Percentiles rank a stretch among this genome's conserved stretches.
These are phyloP conservation scores for Neurospora sp. DNA, from an alignment of 495 filamentous ascomycete species.

Conservation along the genomic window DNA sequence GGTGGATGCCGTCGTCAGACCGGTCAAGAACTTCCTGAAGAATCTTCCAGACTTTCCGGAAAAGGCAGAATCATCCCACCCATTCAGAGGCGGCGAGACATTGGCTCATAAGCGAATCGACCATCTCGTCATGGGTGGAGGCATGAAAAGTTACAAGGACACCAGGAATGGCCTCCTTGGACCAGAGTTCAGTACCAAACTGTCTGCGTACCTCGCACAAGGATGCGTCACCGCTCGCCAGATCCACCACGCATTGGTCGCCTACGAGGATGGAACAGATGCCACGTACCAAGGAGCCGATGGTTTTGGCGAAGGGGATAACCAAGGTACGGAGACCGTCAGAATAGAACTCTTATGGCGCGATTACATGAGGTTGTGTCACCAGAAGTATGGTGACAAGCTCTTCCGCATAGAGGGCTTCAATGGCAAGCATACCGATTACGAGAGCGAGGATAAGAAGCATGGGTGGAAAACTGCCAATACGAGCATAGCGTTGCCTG, in stretches of 20 bases:
- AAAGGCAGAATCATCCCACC: slow-evolving; percentile 44
- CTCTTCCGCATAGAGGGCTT: slow-evolving; percentile 54
- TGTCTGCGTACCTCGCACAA: slow-evolving; percentile 57
- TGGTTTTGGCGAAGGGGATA: slow-evolving; percentile 56
- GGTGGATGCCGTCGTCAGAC: slow-evolving; percentile 40
- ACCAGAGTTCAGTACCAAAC: slow-evolving; percentile 56
- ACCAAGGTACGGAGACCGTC: slow-evolving; percentile 53
- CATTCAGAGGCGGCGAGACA: slow-evolving; percentile 57
- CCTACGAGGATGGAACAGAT: slow-evolving; percentile 52
- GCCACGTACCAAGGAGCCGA: slow-evolving; percentile 17
- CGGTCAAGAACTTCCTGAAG: slow-evolving; percentile 31
- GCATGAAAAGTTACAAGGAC: slow-evolving; percentile 49
- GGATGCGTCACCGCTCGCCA: slow-evolving; percentile 59
- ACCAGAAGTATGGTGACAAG: slow-evolving; percentile 49
- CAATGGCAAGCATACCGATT: slow-evolving; percentile 28
- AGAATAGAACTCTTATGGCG: slow-evolving; percentile 66
- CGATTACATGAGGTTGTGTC: slow-evolving; percentile 65
- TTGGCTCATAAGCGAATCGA: slow-evolving; percentile 41
- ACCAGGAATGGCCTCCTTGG: slow-evolving; percentile 61
- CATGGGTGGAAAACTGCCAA: slow-evolving; percentile 29
- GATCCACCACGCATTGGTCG: slow-evolving; percentile 48
- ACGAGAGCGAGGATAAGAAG: slow-evolving; percentile 11
- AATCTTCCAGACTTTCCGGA: slow-evolving; percentile 34
- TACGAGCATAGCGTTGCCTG: slow-evolving; percentile 6
- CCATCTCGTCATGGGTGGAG: slow-evolving; percentile 49